phyloP scores from a whole-genome alignment of 2,329 filamentous ascomycete genomes.

The Trichoderma sp. region DNA sequence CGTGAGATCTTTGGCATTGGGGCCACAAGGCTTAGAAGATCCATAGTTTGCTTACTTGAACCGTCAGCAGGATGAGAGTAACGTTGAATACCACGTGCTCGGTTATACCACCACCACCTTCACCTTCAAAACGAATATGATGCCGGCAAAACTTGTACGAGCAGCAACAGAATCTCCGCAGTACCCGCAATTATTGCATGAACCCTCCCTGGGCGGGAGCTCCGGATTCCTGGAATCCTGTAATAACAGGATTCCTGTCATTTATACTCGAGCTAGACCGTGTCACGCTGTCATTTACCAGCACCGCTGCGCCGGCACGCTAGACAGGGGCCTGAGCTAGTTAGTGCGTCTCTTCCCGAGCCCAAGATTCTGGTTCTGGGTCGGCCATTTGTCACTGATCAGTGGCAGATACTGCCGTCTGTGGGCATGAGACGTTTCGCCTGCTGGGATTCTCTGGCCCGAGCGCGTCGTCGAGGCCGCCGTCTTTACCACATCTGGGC shows the following conservation, averaged over 20 bases:
- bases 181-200: neutral
- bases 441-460: constrained; percentile 1
- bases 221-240: constrained; percentile 5
- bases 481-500: neutral
- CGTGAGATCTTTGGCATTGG: neutral
- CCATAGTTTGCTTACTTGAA: constrained; percentile 4
- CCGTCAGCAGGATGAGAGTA: constrained; percentile 1
- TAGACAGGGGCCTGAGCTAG: constrained; percentile 19
- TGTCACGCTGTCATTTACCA: neutral
- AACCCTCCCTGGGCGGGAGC: neutral
- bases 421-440: neutral
- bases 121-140: neutral
- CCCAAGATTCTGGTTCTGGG: constrained; percentile 24
- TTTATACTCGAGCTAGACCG: neutral
- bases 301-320: constrained; percentile 20
- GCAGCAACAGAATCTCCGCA: neutral
- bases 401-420: neutral
- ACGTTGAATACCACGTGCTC: constrained; percentile 15
- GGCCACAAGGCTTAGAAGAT: constrained; percentile 4
- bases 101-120: neutral
- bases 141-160: neutral
- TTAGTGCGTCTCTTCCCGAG: constrained; percentile 23
- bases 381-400: neutral
- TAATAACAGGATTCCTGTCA: neutral
- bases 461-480: constrained; percentile 15